Evolutionary conservation across 495 filamentous ascomycete species (phyloP).

Genomic region (Glarea lozoyensis): DNA sequence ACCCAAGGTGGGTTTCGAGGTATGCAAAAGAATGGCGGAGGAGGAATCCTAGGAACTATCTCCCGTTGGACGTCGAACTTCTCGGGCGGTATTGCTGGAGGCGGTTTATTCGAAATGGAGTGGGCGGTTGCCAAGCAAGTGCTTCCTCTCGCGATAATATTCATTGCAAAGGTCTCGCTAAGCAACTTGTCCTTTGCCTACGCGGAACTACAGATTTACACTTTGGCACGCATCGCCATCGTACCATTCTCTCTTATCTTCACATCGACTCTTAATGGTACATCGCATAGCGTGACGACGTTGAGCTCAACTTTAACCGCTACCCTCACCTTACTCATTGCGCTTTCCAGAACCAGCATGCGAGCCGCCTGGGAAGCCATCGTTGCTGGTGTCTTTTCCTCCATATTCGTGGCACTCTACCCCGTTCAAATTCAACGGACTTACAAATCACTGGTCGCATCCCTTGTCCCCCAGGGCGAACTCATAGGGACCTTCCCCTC

Average conservation of each 20-base stretch:
- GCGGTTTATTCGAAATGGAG: constrained; percentile 42
- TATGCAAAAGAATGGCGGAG: constrained; percentile 5
- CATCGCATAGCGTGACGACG: constrained; percentile 32
- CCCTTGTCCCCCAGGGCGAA: constrained; percentile 19
- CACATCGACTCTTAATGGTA: constrained; percentile 30
- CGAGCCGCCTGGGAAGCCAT: constrained; percentile 40
- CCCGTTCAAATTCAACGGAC: constrained; percentile 38
- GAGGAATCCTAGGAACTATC: constrained; percentile 5
- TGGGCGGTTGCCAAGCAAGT: constrained; percentile 28
- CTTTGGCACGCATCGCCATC: constrained; percentile 35
- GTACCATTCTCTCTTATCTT: constrained; percentile 35
- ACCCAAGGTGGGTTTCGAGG: constrained; percentile 9
- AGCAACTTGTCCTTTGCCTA: constrained; percentile 44
- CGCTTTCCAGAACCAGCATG: constrained; percentile 27
- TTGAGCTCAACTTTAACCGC: constrained; percentile 41
- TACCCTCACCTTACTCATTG: constrained; percentile 37
- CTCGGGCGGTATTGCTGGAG: constrained; percentile 42
- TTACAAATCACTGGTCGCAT: constrained; percentile 26
- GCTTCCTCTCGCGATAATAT: constrained; percentile 35
- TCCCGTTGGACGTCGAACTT: constrained; percentile 14
- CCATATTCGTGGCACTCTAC: constrained; percentile 39
- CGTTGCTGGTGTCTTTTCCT: constrained; percentile 40
- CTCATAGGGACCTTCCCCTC: constrained; percentile 11
- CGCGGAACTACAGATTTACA: constrained; percentile 38
- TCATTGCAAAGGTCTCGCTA: constrained; percentile 36